A percentile compares a stretch with the other conserved stretches of the same genome.
Evolutionary conservation across 768 basidiomycete genomes (phyloP).

Genomic region (Rickenella mellea): DNA sequence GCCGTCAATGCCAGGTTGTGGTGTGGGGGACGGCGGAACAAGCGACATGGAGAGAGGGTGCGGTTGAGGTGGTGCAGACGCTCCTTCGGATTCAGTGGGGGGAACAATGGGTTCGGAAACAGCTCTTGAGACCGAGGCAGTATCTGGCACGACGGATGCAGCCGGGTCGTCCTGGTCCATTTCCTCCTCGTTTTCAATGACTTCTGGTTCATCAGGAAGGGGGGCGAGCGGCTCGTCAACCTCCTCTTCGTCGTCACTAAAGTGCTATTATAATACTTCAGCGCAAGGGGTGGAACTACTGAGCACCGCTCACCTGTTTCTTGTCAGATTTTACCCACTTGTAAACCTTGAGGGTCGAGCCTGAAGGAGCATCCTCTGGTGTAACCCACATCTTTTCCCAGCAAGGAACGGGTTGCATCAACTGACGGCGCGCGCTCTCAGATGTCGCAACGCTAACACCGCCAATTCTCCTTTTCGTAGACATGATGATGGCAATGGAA

Average conservation of each 20-base stretch:
- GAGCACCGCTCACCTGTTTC: constrained; percentile 45
- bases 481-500: constrained; percentile 31
- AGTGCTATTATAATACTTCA: constrained; percentile 44
- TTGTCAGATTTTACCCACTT: constrained; percentile 80
- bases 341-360: constrained; percentile 54
- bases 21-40: constrained; percentile 33
- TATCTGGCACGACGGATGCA: constrained; percentile 30
- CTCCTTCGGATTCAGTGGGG: constrained; percentile 30
- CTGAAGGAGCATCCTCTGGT: constrained; percentile 44
- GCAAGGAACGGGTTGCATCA: constrained; percentile 84
- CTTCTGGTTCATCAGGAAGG: constrained; percentile 68
- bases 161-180: constrained; percentile 56
- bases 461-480: constrained; percentile 68
- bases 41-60: constrained; percentile 48
- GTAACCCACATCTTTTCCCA: constrained; percentile 75
- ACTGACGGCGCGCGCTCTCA: constrained; percentile 70
- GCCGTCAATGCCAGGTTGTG: constrained; percentile 26
- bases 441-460: constrained; percentile 60
- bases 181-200: constrained; percentile 68
- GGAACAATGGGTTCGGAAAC: constrained; percentile 25
- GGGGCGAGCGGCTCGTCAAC: constrained; percentile 75
- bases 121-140: constrained; percentile 23
- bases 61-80: constrained; percentile 54
- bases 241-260: constrained; percentile 78
- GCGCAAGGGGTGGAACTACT: neutral